Conservation (phyloP, 164 flowering plant species). For the Vitis amurensis region DNA sequence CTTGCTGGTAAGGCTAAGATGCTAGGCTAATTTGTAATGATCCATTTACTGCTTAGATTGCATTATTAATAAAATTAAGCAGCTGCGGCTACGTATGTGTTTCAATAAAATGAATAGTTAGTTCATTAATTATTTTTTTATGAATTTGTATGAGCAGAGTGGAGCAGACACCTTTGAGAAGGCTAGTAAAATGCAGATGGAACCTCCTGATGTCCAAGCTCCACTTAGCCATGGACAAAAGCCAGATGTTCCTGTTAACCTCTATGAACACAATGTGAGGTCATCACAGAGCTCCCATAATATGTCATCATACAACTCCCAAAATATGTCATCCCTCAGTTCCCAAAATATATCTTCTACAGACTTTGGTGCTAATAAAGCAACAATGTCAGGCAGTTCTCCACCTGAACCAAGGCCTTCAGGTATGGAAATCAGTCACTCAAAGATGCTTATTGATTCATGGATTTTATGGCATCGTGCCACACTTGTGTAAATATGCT, state of each 20-base stretch:
- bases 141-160: conserved; percentile 40
- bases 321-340: conserved; percentile 21
- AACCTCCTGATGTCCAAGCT: conserved; percentile 33
- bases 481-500: not conserved
- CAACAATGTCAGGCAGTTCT: conserved; percentile 12
- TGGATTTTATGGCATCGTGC: not conserved
- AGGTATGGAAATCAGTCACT: conserved; percentile 31
- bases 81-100: not conserved
- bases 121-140: not conserved
- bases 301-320: conserved; percentile 12
- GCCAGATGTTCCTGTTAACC: conserved; percentile 25
- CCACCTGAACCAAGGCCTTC: conserved; percentile 34
- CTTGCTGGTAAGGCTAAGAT: conserved; percentile 47
- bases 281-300: conserved; percentile 31
- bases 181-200: conserved; percentile 30
- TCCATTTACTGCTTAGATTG: not conserved
- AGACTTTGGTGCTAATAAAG: conserved; percentile 13
- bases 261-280: conserved; percentile 22
- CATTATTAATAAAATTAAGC: not conserved
- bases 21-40: not conserved
- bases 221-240: conserved; percentile 22
- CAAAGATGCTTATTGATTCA: not conserved
- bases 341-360: conserved; percentile 29
- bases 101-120: conserved; percentile 1
- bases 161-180: conserved; percentile 53